A percentile compares a stretch with the other conserved stretches of the same genome.
phyloP scores from a whole-genome alignment of 2,329 filamentous ascomycete species.

The Cercospora beticola region DNA sequence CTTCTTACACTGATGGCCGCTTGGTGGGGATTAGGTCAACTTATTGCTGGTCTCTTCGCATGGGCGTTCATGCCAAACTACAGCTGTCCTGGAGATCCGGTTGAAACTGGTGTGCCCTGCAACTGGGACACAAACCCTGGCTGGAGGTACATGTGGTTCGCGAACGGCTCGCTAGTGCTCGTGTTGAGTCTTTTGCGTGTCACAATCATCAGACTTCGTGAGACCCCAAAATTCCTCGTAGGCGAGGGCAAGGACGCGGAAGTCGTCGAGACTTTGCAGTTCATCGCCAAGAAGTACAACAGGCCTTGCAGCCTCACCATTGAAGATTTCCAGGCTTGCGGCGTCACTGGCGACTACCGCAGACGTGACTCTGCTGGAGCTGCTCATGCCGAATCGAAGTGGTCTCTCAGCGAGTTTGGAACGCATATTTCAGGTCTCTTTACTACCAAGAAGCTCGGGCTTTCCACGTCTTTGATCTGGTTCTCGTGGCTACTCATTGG shows the following conservation, averaged over 20 bases:
- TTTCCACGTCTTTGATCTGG: conserved; percentile 66
- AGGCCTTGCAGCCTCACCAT: conserved; percentile 54
- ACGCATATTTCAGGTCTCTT: conserved; percentile 67
- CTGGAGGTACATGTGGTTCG: conserved; percentile 59
- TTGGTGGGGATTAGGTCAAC: conserved; percentile 56
- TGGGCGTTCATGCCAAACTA: conserved; percentile 56
- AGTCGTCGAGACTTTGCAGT: conserved; percentile 51
- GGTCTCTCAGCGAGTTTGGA: conserved; percentile 42
- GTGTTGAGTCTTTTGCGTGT: conserved; percentile 55
- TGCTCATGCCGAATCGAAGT: conserved; percentile 36
- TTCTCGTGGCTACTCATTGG: conserved; percentile 57
- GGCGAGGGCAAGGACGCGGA: conserved; percentile 55
- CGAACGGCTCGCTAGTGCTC: conserved; percentile 55
- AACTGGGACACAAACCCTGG: conserved; percentile 55
- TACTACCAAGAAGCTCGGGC: conserved; percentile 57
- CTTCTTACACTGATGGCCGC: conserved; percentile 62
- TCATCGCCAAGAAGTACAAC: conserved; percentile 54
- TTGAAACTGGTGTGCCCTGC: conserved; percentile 45
- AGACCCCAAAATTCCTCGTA: conserved; percentile 59
- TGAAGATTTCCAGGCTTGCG: conserved; percentile 51
- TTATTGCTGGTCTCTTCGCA: conserved; percentile 54
- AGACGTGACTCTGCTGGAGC: conserved; percentile 26
- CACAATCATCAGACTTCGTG: conserved; percentile 54
- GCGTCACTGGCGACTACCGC: conserved; percentile 31
- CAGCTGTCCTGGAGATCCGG: conserved; percentile 45